phyloP scores from a whole-genome alignment of 208 protist genomes.

The Novymonas esmeraldas region DNA sequence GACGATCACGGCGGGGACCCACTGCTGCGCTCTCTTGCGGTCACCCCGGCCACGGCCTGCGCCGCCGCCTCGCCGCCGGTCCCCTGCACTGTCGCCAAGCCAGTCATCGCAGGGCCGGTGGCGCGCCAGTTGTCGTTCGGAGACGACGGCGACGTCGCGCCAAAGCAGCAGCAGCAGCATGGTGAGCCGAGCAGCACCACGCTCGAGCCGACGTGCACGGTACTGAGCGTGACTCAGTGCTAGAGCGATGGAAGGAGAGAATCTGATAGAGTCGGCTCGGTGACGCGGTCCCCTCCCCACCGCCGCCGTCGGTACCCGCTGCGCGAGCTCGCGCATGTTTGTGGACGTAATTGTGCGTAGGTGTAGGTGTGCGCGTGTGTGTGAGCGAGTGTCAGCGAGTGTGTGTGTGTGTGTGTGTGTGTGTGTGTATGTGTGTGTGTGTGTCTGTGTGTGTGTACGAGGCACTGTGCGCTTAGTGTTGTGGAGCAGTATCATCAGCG shows the following conservation, averaged over 20 bases:
- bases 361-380: background rate
- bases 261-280: background rate
- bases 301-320: too few relatives aligned
- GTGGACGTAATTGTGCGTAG: too few relatives aligned
- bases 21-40: background rate
- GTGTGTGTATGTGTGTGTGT: too few relatives aligned
- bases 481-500: too few relatives aligned
- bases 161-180: background rate
- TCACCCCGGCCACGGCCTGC: too few relatives aligned
- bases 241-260: background rate
- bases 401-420: background rate
- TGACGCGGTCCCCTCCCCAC: too few relatives aligned
- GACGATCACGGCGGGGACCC: too few relatives aligned
- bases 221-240: slow-evolving; percentile 1
- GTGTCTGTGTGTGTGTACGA: too few relatives aligned
- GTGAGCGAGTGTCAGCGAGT: too few relatives aligned
- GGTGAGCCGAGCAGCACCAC: background rate
- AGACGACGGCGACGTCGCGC: slow-evolving; percentile 3
- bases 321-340: too few relatives aligned
- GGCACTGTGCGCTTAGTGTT: too few relatives aligned
- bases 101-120: slow-evolving; percentile 13
- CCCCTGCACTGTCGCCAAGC: slow-evolving; percentile 28
- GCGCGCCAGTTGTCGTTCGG: slow-evolving; percentile 33
- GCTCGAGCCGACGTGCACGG: background rate
- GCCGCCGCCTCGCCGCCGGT: background rate